Evolutionary conservation across 306 rosid genomes (phyloP).

Genomic region (Gastrolobium bilobum): DNA sequence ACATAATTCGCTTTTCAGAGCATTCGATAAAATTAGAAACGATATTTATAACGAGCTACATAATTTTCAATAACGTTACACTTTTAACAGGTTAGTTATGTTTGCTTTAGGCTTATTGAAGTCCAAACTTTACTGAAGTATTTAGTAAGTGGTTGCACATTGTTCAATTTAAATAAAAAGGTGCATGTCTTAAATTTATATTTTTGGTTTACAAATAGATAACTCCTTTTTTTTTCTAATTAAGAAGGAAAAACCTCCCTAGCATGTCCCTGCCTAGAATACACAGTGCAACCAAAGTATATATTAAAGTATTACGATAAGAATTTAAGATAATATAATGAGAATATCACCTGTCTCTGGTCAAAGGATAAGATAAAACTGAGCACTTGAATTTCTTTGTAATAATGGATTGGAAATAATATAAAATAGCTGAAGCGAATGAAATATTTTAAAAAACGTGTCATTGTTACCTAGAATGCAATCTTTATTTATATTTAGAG

Average conservation of each 20-base stretch:
- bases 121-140: not conserved
- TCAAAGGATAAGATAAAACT: not conserved
- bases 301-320: not conserved
- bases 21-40: not conserved
- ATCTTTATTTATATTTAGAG: not conserved
- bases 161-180: conserved; percentile 4
- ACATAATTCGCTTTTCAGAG: conserved; percentile 5
- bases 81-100: not conserved
- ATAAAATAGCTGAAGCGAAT: not conserved
- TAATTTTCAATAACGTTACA: not conserved
- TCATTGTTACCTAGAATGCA: not conserved
- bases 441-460: not conserved
- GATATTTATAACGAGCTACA: conserved; percentile 3
- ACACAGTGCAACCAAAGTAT: not conserved
- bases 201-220: not conserved
- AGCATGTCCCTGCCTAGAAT: not conserved
- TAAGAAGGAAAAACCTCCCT: not conserved
- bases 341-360: not conserved
- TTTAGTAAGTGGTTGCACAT: not conserved
- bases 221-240: not conserved
- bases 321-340: not conserved
- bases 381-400: not conserved
- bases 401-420: not conserved
- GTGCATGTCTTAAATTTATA: not conserved
- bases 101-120: not conserved